These are phyloP conservation scores for Nitzschia sp. DNA, from an alignment of 108 stramenopile genomes.

Conservation along the genomic window DNA sequence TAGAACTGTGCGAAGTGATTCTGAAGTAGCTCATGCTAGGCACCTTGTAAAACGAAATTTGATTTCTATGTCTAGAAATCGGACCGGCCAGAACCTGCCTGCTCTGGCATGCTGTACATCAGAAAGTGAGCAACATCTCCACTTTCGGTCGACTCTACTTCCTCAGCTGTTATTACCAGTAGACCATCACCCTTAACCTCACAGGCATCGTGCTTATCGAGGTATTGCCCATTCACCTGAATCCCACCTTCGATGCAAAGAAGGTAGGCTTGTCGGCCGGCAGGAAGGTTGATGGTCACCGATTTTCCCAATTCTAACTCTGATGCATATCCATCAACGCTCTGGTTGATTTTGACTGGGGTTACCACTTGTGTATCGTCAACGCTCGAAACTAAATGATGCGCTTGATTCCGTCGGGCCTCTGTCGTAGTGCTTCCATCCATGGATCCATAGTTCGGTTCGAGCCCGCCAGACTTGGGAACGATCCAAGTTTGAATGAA, in stretches of 20 bases:
- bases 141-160: slow-evolving; percentile 44
- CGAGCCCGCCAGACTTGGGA: slow-evolving; percentile 45
- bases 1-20: too few species aligned
- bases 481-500: slow-evolving; percentile 90
- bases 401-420: slow-evolving; percentile 43
- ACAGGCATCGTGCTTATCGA: slow-evolving; percentile 56
- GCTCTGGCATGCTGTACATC: slow-evolving; percentile 48
- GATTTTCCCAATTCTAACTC: slow-evolving; percentile 55
- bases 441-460: slow-evolving; percentile 70
- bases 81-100: slow-evolving; percentile 31
- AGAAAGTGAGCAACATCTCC: slow-evolving; percentile 55
- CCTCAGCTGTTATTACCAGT: slow-evolving; percentile 31
- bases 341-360: slow-evolving; percentile 73
- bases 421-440: not conserved
- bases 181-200: slow-evolving; percentile 39
- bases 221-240: slow-evolving; percentile 39
- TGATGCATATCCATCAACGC: slow-evolving; percentile 59
- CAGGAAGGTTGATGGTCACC: slow-evolving; percentile 24
- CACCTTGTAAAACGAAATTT: too few species aligned
- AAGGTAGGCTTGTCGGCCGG: slow-evolving; percentile 68
- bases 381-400: slow-evolving; percentile 62
- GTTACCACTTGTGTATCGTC: slow-evolving; percentile 12
- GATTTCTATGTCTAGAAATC: too few species aligned
- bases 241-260: slow-evolving; percentile 72
- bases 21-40: too few species aligned